Percentiles rank a stretch among this genome's conserved stretches.
These are phyloP conservation scores for Hypoxylon fragiforme DNA, from an alignment of 495 filamentous ascomycete genomes.

Conservation along the genomic window DNA sequence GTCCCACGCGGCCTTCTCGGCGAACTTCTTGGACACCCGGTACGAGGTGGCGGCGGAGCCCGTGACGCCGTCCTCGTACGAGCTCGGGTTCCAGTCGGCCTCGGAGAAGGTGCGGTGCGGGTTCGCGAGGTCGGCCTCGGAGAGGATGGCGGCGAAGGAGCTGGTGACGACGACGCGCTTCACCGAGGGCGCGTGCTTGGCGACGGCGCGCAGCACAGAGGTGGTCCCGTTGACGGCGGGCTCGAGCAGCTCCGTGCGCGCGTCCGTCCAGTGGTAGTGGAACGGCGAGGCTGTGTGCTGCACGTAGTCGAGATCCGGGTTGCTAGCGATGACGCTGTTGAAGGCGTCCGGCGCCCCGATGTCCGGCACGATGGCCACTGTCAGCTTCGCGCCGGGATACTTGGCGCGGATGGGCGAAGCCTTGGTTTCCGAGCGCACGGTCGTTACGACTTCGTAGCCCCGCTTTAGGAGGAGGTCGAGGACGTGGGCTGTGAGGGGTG, in stretches of 20 bases:
- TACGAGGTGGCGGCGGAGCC: slow-evolving; percentile 41
- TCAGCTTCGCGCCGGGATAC: slow-evolving; percentile 67
- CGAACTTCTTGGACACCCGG: slow-evolving; percentile 47
- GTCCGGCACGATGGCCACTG: slow-evolving; percentile 79
- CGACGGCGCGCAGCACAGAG: not conserved
- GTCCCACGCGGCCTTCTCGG: slow-evolving; percentile 54
- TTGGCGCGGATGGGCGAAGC: slow-evolving; percentile 72
- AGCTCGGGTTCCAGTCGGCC: slow-evolving; percentile 71
- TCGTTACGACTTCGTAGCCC: slow-evolving; percentile 77
- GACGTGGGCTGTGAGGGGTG: slow-evolving; percentile 69
- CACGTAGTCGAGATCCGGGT: slow-evolving; percentile 79
- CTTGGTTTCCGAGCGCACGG: slow-evolving; percentile 80
- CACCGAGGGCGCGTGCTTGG: slow-evolving; percentile 39
- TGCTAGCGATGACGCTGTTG: slow-evolving; percentile 70
- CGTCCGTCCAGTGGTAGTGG: not conserved
- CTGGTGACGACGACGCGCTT: slow-evolving; percentile 74
- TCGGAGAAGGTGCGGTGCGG: slow-evolving; percentile 55
- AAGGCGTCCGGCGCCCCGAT: slow-evolving; percentile 77
- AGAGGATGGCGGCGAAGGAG: slow-evolving; percentile 67
- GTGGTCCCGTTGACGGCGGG: not conserved
- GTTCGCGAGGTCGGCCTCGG: slow-evolving; percentile 25
- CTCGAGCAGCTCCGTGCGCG: not conserved
- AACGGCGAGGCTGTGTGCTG: slow-evolving; percentile 74
- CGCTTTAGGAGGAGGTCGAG: slow-evolving; percentile 72
- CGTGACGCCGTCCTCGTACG: slow-evolving; percentile 59